Evolutionary conservation across 2,329 filamentous ascomycete species (phyloP).

Genomic region (Ophiostoma novo-ulmi): DNA sequence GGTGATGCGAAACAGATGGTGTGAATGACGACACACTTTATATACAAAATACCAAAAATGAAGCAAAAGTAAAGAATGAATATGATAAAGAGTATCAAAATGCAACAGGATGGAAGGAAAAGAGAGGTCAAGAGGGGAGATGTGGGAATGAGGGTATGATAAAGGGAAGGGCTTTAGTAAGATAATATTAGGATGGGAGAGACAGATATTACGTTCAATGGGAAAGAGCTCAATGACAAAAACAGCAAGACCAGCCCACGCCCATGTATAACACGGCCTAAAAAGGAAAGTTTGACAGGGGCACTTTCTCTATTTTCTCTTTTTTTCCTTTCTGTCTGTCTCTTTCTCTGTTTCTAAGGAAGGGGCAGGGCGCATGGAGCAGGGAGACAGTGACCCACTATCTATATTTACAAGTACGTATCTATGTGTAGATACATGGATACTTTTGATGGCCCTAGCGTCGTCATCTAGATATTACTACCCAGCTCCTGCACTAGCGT

Average conservation of each 20-base stretch:
- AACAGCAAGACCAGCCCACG: conserved; percentile 2
- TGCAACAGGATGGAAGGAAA: background rate
- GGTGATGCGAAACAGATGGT: conserved; percentile 1
- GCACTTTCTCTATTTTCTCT: conserved; percentile 9
- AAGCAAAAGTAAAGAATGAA: background rate
- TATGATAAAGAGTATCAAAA: background rate
- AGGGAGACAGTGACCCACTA: background rate
- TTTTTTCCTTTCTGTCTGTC: background rate
- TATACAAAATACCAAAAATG: background rate
- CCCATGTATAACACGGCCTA: background rate
- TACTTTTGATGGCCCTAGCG: conserved; percentile 5
- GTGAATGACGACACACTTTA: conserved; percentile 1
- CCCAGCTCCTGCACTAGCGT: conserved; percentile 21
- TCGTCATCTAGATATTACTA: conserved; percentile 10
- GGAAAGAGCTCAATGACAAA: conserved; percentile 9
- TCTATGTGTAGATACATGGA: background rate
- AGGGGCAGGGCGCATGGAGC: conserved; percentile 7
- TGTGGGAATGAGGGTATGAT: conserved; percentile 7
- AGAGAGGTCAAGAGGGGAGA: background rate
- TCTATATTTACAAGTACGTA: background rate
- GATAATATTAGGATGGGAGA: background rate
- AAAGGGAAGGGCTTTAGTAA: background rate
- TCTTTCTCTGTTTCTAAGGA: background rate
- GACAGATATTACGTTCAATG: background rate
- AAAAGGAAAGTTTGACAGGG: conserved; percentile 12